phyloP scores from a whole-genome alignment of 2,329 filamentous ascomycete genomes.

The Epichloe typhina region DNA sequence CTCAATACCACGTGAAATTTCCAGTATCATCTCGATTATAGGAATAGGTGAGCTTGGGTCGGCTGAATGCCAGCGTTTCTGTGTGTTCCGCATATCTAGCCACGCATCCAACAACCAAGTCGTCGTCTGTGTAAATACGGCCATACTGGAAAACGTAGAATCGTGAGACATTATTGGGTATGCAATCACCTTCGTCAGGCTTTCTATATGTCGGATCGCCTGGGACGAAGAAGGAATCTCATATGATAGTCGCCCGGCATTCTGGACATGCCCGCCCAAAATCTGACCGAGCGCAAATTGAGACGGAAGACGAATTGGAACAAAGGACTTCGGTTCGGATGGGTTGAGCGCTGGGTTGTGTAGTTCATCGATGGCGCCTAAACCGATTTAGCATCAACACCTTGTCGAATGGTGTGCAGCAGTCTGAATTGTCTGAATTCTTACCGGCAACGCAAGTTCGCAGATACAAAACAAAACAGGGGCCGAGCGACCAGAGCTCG shows the following conservation, averaged over 20 bases:
- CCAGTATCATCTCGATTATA: slow-evolving; percentile 24
- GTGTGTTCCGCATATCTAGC: slow-evolving; percentile 27
- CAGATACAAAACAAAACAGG: slow-evolving; percentile 33
- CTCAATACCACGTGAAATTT: slow-evolving; percentile 16
- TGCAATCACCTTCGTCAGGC: slow-evolving; percentile 30
- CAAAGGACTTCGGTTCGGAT: slow-evolving; percentile 15
- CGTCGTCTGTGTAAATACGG: slow-evolving; percentile 25
- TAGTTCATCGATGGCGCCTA: slow-evolving; percentile 22
- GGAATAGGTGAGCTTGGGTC: slow-evolving; percentile 19
- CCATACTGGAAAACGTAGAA: slow-evolving; percentile 17
- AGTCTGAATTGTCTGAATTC: slow-evolving; percentile 5
- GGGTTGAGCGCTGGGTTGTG: slow-evolving; percentile 18
- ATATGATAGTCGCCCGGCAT: slow-evolving; percentile 24
- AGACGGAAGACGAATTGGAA: slow-evolving; percentile 25
- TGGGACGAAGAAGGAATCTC: slow-evolving; percentile 26
- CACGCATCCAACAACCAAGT: slow-evolving; percentile 39
- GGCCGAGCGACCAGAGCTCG: slow-evolving; percentile 34
- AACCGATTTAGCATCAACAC: slow-evolving; percentile 7
- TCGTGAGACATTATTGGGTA: slow-evolving; percentile 25
- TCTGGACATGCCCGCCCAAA: slow-evolving; percentile 13
- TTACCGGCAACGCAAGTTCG: slow-evolving; percentile 33
- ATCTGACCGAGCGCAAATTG: slow-evolving; percentile 23
- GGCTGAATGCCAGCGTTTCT: slow-evolving; percentile 23
- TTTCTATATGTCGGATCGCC: slow-evolving; percentile 31
- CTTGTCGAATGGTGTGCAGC: neutral